Base-by-base conservation (phyloP, 805 yeast species). In the Teunomyces panamensis region DNA sequence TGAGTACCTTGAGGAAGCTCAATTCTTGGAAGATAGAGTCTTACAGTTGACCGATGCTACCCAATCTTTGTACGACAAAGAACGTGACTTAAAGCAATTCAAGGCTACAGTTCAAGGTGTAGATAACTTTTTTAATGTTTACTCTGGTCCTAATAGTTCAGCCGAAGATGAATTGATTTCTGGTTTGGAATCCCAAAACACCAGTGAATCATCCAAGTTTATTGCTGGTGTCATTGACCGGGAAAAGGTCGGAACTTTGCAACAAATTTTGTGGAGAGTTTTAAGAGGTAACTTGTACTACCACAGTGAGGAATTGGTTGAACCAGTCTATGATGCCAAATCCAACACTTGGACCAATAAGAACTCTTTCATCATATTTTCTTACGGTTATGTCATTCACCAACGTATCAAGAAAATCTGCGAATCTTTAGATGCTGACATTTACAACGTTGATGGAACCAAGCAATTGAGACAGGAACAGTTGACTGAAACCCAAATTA, bases 231-330 rank as follows among this genome's bases (percentile, higher is more conserved):
- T 92, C 10, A 84, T 94, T 41, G 77, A 83, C 39, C 78, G 94
- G 57, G 80, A 74, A 9, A 87, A 86, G 59, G 75, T 89, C 26
- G 80, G 77, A 11, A 74, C 85, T 1, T 73, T 94, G 52, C 90
- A 90, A 62, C 87, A 83, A 58, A 89, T 94, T 48, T 70, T 90
- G 42, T 94, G 97, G 96, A 80, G 99, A 69, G 83, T 89, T 14
- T 77, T 92, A 53, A 83, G 99, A 65, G 99, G 99, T 60, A 94
- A 94, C 64, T 73, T 95, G 54, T 89, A 79, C 59, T 80, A 91
- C 64, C 84, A 84, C 55, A 79, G 86, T 53, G 78, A 79, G 42
- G 94, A 87, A 55, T 81, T 92, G 49, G 78, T 79, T 5, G 87
- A 85, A 57, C 79, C 83, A 16, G 69, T 89, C 44, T 79, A 78